A percentile compares a stretch with the other conserved stretches of the same genome.
These are phyloP conservation scores for Termitomyces sp. DNA, from an alignment of 768 basidiomycete species.

Conservation along the genomic window DNA sequence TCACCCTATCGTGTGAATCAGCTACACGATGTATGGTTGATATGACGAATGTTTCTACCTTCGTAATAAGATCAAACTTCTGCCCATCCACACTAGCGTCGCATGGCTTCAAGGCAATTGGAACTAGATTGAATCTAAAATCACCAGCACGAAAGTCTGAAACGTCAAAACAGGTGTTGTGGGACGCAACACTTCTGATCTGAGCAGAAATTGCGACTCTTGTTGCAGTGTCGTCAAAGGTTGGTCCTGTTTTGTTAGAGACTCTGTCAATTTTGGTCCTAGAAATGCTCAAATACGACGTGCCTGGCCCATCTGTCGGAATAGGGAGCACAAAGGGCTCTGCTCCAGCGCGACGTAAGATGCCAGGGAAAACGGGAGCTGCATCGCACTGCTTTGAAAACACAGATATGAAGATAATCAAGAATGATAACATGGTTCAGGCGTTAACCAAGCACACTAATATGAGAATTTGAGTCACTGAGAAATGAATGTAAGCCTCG, in stretches of 20 bases:
- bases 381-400: conserved; percentile 5
- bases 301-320: conserved; percentile 18
- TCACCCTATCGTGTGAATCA: conserved; percentile 14
- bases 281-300: too few relatives aligned
- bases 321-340: conserved; percentile 18
- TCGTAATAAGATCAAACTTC: conserved; percentile 28
- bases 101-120: conserved; percentile 21
- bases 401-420: conserved; percentile 1
- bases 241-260: conserved; percentile 15
- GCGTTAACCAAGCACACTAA: not conserved
- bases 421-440: not conserved
- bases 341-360: conserved; percentile 4
- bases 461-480: not conserved
- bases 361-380: conserved; percentile 1
- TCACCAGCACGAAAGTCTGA: conserved; percentile 27
- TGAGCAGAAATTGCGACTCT: conserved; percentile 21
- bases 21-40: not conserved
- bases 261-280: not conserved
- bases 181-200: conserved; percentile 22
- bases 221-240: conserved; percentile 24
- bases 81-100: conserved; percentile 22
- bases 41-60: conserved; percentile 7
- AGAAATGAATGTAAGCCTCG: conserved; percentile 8
- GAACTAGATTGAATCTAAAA: conserved; percentile 27
- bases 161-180: conserved; percentile 23